Evolutionary conservation across 139 green algal genomes (phyloP), one percentile per base, ranked within the genome.

Genomic region (Trebouxia sp.): DNA sequence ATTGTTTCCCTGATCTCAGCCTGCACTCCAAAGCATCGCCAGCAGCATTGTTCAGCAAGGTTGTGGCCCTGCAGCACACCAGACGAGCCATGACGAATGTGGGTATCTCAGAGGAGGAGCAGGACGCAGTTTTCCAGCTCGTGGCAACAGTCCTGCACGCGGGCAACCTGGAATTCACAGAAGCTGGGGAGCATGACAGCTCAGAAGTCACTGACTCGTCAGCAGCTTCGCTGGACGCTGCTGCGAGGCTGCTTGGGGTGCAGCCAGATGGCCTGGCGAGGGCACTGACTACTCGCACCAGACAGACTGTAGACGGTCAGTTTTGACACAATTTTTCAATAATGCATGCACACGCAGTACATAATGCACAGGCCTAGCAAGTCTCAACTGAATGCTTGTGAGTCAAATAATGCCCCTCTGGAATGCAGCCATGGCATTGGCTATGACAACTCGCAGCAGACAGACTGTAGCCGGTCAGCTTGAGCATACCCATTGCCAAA

Each of bases 81-180:
- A 82, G 92, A 11, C 84, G 88, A 30, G 95, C 97, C 39, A 99
- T 99, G 97, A 89, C 89, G 28, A 83, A 95, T 65, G 97, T 99
- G 53, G 97, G 97, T 69, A 98, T 99, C 65, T 88, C 89, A 2
- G 66, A 86, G 10, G 86, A 92, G 30, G 88, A 93, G 58, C 94
- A 96, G 86, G 87, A 96, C 28, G 83, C 87, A 9, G 90, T 98
- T 26, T 97, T 98, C 80, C 78, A 88, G 30, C 88, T 93, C 4
- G 92, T 98, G 41, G 94, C 96, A 5, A 92, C 95, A 14, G 94
- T 99, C 78, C 89, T 99, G 85, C 96, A 99, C 82, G 89, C 99
- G 38, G 97, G 97, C 45, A 98, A 98, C 83, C 81, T 98, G 47
- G 62, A 76, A 28, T 99, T 99, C 81, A 82, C 77, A 65, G 86